Evolutionary conservation across 169 alveolate genomes (phyloP).

Genomic region (Plasmodium coatneyi): DNA sequence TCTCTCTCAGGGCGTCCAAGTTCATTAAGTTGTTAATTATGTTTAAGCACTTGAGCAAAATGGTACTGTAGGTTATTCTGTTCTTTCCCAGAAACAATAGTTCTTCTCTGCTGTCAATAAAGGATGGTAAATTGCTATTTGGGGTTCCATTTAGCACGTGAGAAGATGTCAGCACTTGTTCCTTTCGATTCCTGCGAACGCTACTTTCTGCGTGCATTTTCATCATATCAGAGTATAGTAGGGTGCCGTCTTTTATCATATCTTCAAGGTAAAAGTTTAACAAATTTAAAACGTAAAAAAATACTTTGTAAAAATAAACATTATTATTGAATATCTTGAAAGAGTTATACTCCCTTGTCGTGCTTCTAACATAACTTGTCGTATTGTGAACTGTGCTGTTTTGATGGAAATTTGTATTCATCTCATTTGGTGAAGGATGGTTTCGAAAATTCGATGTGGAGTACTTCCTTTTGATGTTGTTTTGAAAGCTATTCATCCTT

Average conservation of each 20-base stretch:
- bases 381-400: conserved; percentile 19
- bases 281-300: conserved; percentile 69
- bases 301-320: conserved; percentile 58
- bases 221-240: conserved; percentile 71
- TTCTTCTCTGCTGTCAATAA: conserved; percentile 69
- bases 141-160: conserved; percentile 43
- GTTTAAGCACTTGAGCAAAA: conserved; percentile 59
- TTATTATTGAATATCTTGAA: conserved; percentile 54
- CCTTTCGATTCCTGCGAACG: conserved; percentile 71
- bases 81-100: conserved; percentile 59
- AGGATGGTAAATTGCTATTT: conserved; percentile 38
- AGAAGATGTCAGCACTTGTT: conserved; percentile 44
- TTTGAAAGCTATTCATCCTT: conserved; percentile 43
- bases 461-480: conserved; percentile 56
- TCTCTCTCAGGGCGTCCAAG: conserved; percentile 62
- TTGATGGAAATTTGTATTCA: conserved; percentile 45
- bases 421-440: conserved; percentile 46
- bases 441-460: conserved; percentile 52
- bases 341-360: conserved; percentile 39
- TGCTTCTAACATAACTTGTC: conserved; percentile 37
- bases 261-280: conserved; percentile 73
- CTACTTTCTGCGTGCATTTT: conserved; percentile 71
- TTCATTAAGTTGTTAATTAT: conserved; percentile 75
- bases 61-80: conserved; percentile 55
- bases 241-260: conserved; percentile 72